These are phyloP conservation scores for Candida mattraensis DNA, from an alignment of 805 yeast genomes.

Conservation along the genomic window DNA sequence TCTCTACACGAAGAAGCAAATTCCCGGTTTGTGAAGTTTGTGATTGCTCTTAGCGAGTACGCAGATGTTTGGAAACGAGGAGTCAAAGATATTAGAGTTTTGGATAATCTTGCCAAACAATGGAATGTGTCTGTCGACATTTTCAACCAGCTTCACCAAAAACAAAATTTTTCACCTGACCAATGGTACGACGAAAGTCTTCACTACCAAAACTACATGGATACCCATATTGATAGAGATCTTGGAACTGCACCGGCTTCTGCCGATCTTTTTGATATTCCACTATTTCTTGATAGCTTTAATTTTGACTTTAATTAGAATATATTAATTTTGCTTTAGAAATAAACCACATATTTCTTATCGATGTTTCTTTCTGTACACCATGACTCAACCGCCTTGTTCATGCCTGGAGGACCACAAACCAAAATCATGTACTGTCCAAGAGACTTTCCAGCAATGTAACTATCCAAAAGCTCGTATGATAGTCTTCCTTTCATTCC, in stretches of 20 bases:
- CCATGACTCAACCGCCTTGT: slow-evolving; percentile 18
- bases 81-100: slow-evolving; percentile 29
- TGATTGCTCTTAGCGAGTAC: slow-evolving; percentile 25
- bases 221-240: slow-evolving; percentile 5
- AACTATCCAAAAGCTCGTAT: slow-evolving; percentile 39
- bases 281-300: slow-evolving; percentile 6
- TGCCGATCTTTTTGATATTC: slow-evolving; percentile 6
- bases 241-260: slow-evolving; percentile 1
- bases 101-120: slow-evolving; percentile 25
- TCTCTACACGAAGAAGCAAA: slow-evolving; percentile 20
- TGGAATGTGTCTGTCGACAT: slow-evolving; percentile 24
- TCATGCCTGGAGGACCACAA: slow-evolving; percentile 52
- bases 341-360: slow-evolving; percentile 22
- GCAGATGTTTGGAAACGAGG: slow-evolving; percentile 33
- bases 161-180: background rate
- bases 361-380: slow-evolving; percentile 11
- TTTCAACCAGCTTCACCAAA: slow-evolving; percentile 3
- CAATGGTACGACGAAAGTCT: background rate
- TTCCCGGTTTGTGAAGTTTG: slow-evolving; percentile 21
- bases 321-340: too few species aligned
- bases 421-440: slow-evolving; percentile 39
- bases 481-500: slow-evolving; percentile 43
- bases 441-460: slow-evolving; percentile 23
- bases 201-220: slow-evolving; percentile 3
- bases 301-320: slow-evolving; percentile 6